phyloP scores from a whole-genome alignment of 495 filamentous ascomycete species.

The Talaromyces liani region DNA sequence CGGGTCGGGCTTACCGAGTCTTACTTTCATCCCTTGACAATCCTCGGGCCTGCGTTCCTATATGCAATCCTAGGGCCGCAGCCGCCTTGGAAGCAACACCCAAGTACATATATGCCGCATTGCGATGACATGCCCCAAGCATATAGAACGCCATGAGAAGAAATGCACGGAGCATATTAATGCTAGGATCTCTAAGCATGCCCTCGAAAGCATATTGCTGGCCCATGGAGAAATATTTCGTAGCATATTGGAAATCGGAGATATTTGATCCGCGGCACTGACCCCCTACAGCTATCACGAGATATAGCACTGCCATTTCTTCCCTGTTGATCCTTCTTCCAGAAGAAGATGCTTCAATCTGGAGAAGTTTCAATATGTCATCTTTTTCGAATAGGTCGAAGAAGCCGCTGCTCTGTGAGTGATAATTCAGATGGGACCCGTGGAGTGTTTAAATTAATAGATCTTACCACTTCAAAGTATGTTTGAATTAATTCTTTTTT shows the following conservation, averaged over 20 bases:
- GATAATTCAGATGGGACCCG: neutral
- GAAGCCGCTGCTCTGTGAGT: conserved; percentile 27
- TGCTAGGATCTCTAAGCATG: conserved; percentile 35
- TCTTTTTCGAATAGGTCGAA: conserved; percentile 16
- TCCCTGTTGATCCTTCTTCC: conserved; percentile 18
- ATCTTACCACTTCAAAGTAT: conserved; percentile 24
- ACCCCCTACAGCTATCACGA: conserved; percentile 37
- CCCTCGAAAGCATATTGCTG: conserved; percentile 28
- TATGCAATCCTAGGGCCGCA: conserved; percentile 34
- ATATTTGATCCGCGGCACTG: conserved; percentile 25
- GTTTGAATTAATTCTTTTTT: conserved; percentile 20
- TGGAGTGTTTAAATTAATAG: neutral
- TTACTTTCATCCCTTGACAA: neutral
- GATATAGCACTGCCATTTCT: conserved; percentile 23
- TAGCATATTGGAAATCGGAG: conserved; percentile 17
- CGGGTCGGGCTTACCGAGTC: neutral
- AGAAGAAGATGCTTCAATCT: conserved; percentile 5
- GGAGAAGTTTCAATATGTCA: conserved; percentile 6
- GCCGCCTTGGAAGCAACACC: conserved; percentile 38
- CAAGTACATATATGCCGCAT: conserved; percentile 42
- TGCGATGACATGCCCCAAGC: conserved; percentile 39
- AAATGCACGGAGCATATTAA: conserved; percentile 32
- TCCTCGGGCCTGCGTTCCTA: neutral
- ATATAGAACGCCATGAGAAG: conserved; percentile 41
- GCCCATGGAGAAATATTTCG: conserved; percentile 32